Evolutionary conservation across 2,329 filamentous ascomycete genomes (phyloP), one percentile per base, ranked within the genome.

Genomic region (Bipolaris bicolor): DNA sequence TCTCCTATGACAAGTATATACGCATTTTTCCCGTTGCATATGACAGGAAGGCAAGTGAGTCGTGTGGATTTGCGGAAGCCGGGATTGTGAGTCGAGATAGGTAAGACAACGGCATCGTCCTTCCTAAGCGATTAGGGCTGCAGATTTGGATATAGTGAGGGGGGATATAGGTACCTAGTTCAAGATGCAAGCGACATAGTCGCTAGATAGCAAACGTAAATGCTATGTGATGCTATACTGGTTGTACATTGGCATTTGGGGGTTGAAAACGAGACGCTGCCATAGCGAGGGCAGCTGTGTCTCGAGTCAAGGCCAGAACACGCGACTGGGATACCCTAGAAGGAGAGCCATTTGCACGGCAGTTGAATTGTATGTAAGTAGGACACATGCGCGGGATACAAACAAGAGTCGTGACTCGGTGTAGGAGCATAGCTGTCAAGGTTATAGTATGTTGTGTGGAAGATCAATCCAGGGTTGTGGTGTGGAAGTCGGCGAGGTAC

Each of bases 31-130:
- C 34, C n/a, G 2, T 15, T 18, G 43, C 26, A 11, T 33, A 26
- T 49, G 46, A 26, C 18, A 48, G 24, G 20, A 45, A 3, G 16
- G 40, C 13, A 33, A 34, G 20, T 22, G 46, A 49, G 22, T 49
- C 46, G 46, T 16, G 15, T 13, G 18, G 33, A 3, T 24, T 7
- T 16, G 34, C 34, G 22, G 34, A n/a, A 49, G 34, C 46, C 10
- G 37, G 46, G 46, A 24, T 49, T 24, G 22, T 39, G 46, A 49
- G 46, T 49, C 46, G 46, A 29, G 34, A 37, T 34, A 22, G 22
- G 46, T n/a, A 16, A 39, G 46, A 39, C 22, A 39, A n/a, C 20
- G 20, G 46, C n/a, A 29, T 49, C 13, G 16, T 5, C 15, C 15
- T 39, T 34, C 26, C 15, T 29, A 49, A 37, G 46, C 46, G 22